Base-by-base conservation (phyloP, 345 rosid species). In the Moricandia arvensis region DNA sequence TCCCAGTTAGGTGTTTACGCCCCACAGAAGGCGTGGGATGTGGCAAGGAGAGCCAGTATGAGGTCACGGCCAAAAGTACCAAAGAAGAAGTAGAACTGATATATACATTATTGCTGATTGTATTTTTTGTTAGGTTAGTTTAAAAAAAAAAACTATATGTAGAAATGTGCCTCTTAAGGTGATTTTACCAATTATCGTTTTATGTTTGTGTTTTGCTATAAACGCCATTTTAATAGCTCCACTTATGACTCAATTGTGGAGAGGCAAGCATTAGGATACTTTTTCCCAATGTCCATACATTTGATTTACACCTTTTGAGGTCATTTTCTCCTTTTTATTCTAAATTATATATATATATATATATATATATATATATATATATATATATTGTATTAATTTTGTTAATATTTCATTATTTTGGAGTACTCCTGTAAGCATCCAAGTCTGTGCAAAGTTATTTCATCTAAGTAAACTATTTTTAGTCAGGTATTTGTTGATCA, bases 11-110 rank as follows among this genome's bases (percentile, higher is more conserved):
- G 99, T 55, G 59, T 91, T 4, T 78, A 81, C 71, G 97, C 94
- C n/a, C 98, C 98, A 1, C 97, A 91, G 31, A 96, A 90, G 85
- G 90, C 98, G 21, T 96, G 99, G 98, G 99, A 96, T 85, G 99
- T 96, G 54, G 95, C 92, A 16, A 80, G 95, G 68, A 86, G 99
- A 87, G 99, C 98, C 47, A 87, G 97, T 79, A 82, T 86, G 91
- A 86, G 73, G 81, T 75, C 93, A 13, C 81, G 82, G 74, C 88
- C 87, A 0, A 93, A 86, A 74, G 37, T 51, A 66, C 80, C 80
- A 12, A 83, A 82, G 80, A 86, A 35, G 80, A 76, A 83, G 45
- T 85, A 72, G 18, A 62, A 63, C 11, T 21, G 1, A 11, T 8
- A 37, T 27, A 58, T 49, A 29, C 31, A 11, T 27, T 63, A 45